Percentiles rank a stretch among this genome's conserved stretches.
Evolutionary conservation across 768 basidiomycete genomes (phyloP).

Genomic region (Amanita pseudoporphyria): DNA sequence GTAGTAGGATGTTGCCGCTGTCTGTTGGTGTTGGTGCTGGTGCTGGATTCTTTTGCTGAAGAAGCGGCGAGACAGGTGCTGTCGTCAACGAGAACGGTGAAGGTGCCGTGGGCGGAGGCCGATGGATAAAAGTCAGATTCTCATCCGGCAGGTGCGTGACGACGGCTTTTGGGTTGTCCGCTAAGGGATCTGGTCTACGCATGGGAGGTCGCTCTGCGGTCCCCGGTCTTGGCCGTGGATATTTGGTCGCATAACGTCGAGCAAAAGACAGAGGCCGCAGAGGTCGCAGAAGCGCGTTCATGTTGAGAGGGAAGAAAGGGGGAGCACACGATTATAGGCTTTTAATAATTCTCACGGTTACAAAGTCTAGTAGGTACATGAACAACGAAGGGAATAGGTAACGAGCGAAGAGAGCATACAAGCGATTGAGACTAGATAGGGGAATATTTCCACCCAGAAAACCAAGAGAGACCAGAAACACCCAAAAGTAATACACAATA

Average conservation of each 20-base stretch:
- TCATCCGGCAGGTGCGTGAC: constrained; percentile 42
- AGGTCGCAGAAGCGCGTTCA: constrained; percentile 18
- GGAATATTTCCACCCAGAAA: constrained; percentile 4
- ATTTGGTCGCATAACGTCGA: constrained; percentile 37
- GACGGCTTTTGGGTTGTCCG: constrained; percentile 39
- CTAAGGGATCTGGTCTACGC: constrained; percentile 48
- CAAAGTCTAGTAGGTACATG: constrained; percentile 1
- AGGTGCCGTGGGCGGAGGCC: constrained; percentile 73
- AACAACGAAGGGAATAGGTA: constrained; percentile 1
- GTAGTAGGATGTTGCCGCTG: constrained; percentile 23
- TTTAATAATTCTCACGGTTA: background rate
- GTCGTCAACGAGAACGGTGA: constrained; percentile 64
- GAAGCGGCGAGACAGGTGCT: constrained; percentile 62
- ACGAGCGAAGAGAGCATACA: background rate
- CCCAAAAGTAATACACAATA: constrained; percentile 4
- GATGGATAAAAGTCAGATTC: constrained; percentile 70
- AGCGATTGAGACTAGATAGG: background rate
- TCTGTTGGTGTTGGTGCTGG: constrained; percentile 15
- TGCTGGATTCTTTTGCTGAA: constrained; percentile 26
- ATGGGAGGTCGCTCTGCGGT: constrained; percentile 46
- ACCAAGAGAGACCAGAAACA: constrained; percentile 5
- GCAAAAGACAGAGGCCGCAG: constrained; percentile 16
- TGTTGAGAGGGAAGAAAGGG: background rate
- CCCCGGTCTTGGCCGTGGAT: constrained; percentile 40
- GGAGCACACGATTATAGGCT: background rate